A percentile compares a stretch with the other conserved stretches of the same genome.
These are phyloP conservation scores for Vanderwaltozyma polyspora DNA, from an alignment of 805 yeast species.

Conservation along the genomic window DNA sequence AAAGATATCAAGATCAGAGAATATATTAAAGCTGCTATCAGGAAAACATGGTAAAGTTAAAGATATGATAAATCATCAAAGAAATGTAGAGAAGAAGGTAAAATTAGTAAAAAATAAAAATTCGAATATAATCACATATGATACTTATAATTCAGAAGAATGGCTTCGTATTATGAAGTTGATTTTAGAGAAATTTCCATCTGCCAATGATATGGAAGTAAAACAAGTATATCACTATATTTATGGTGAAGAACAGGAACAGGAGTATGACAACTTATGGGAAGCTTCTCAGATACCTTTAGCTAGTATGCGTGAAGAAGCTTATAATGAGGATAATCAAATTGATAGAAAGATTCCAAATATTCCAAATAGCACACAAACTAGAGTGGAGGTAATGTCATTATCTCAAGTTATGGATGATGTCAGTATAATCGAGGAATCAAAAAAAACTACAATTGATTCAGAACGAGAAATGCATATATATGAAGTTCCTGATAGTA, in stretches of 20 bases:
- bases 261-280: slow-evolving; percentile 11
- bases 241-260: slow-evolving; percentile 15
- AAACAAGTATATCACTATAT: slow-evolving; percentile 14
- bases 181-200: slow-evolving; percentile 15
- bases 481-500: slow-evolving; percentile 3
- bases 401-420: slow-evolving; percentile 23
- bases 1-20: slow-evolving; percentile 7
- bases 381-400: slow-evolving; percentile 11
- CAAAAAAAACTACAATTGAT: not conserved
- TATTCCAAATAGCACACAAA: not conserved
- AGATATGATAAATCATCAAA: slow-evolving; percentile 12
- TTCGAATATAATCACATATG: slow-evolving; percentile 2
- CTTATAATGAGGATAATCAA: not conserved
- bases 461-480: not conserved
- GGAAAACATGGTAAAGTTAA: slow-evolving; percentile 24
- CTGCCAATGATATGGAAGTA: slow-evolving; percentile 12
- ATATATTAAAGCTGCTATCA: slow-evolving; percentile 18
- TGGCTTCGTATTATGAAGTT: slow-evolving; percentile 16
- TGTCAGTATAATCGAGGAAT: slow-evolving; percentile 1
- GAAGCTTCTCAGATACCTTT: slow-evolving; percentile 15
- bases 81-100: slow-evolving; percentile 1
- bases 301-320: slow-evolving; percentile 1
- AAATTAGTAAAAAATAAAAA: not conserved
- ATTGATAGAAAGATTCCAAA: not conserved
- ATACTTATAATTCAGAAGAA: slow-evolving; percentile 22